A percentile compares a stretch with the other conserved stretches of the same genome.
phyloP scores from a whole-genome alignment of 2,329 filamentous ascomycete genomes.

The Pseudogymnoascus sp. region DNA sequence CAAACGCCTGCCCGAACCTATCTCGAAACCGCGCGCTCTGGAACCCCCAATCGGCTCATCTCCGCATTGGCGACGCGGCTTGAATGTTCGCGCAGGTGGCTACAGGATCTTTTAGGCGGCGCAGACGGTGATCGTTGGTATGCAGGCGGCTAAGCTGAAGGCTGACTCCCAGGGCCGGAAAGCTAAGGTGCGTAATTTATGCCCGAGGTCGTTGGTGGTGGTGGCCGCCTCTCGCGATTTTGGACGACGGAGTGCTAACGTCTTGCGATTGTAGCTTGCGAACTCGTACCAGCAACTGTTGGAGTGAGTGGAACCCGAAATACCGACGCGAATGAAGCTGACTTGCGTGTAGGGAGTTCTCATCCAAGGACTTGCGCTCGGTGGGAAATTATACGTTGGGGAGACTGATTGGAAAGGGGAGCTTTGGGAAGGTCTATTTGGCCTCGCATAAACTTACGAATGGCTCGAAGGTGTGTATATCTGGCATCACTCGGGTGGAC shows the following conservation, averaged over 20 bases:
- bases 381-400: conserved; percentile 95
- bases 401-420: conserved; percentile 89
- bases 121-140: conserved; percentile 29
- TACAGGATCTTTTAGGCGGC: conserved; percentile 23
- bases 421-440: conserved; percentile 96
- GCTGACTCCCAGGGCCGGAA: conserved; percentile 51
- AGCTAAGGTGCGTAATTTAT: conserved; percentile 40
- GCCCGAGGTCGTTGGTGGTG: not conserved
- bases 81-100: conserved; percentile 23
- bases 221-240: conserved; percentile 4
- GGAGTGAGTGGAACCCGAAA: conserved; percentile 53
- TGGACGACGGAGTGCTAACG: conserved; percentile 28
- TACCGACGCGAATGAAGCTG: conserved; percentile 13
- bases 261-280: conserved; percentile 60
- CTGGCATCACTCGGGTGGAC: not conserved
- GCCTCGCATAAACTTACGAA: conserved; percentile 96
- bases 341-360: conserved; percentile 66
- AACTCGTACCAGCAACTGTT: conserved; percentile 94
- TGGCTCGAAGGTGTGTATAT: conserved; percentile 71
- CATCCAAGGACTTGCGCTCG: conserved; percentile 77
- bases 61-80: conserved; percentile 13
- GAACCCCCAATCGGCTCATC: not conserved
- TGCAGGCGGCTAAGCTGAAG: conserved; percentile 46
- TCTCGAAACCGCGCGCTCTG: not conserved
- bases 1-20: not conserved